Evolutionary conservation across 441 rosid genomes (phyloP).

Genomic region (Populus hybrid): DNA sequence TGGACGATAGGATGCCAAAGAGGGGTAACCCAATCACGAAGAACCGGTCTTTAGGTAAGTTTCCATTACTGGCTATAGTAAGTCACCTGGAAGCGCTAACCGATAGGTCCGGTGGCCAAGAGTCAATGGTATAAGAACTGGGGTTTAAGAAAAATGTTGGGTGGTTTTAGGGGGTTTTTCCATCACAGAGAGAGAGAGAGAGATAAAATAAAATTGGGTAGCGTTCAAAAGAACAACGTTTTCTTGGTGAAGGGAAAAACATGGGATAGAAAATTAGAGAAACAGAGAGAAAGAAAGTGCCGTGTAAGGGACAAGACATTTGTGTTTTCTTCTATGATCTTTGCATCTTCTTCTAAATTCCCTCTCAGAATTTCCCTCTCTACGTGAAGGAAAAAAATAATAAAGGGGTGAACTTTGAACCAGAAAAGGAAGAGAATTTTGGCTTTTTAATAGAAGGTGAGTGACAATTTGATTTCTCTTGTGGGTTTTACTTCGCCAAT

Average conservation of each 20-base stretch:
- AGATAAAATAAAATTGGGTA: slow-evolving; percentile 15
- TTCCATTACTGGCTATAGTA: slow-evolving; percentile 34
- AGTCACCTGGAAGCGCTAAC: slow-evolving; percentile 26
- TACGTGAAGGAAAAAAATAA: not conserved
- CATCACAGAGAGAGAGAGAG: slow-evolving; percentile 27
- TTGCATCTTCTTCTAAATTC: slow-evolving; percentile 18
- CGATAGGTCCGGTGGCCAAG: slow-evolving; percentile 39
- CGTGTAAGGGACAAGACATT: slow-evolving; percentile 11
- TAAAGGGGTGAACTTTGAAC: slow-evolving; percentile 15
- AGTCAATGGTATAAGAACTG: slow-evolving; percentile 47
- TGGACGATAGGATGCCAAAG: slow-evolving; percentile 31
- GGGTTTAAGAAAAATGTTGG: slow-evolving; percentile 58
- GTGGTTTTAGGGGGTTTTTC: slow-evolving; percentile 72
- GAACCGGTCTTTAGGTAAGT: slow-evolving; percentile 51
- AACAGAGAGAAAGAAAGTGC: slow-evolving; percentile 21
- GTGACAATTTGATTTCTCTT: slow-evolving; percentile 8
- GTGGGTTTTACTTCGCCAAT: slow-evolving; percentile 15
- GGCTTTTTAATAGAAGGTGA: slow-evolving; percentile 35
- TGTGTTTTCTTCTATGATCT: slow-evolving; percentile 15
- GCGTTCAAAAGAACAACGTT: slow-evolving; percentile 24
- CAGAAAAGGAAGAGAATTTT: not conserved
- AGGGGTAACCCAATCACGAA: slow-evolving; percentile 42
- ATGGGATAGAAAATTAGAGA: slow-evolving; percentile 40
- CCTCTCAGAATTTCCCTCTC: slow-evolving; percentile 10
- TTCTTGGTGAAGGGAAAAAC: slow-evolving; percentile 24